Evolutionary conservation across 371 early-diverging fungal genomes (phyloP).

Genomic region (Mortierella sp.): DNA sequence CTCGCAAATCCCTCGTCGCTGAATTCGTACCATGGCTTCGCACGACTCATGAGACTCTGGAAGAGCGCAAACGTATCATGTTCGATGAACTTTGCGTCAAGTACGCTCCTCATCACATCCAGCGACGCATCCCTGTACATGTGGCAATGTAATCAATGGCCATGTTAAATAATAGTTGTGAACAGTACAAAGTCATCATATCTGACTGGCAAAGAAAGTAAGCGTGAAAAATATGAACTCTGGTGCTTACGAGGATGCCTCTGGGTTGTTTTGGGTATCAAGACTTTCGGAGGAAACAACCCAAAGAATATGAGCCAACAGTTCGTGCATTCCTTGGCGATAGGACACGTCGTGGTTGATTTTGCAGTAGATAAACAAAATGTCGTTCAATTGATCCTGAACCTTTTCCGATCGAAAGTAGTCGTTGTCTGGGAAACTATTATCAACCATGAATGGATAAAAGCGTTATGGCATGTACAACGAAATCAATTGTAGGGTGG

Average conservation of each 20-base stretch:
- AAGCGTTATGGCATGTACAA: neutral
- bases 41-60: constrained; percentile 83
- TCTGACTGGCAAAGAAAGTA: neutral
- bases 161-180: neutral
- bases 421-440: constrained; percentile 88
- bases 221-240: neutral
- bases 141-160: neutral
- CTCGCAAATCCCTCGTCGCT: constrained; percentile 63
- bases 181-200: neutral
- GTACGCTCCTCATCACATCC: constrained; percentile 55
- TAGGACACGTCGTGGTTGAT: constrained; percentile 89
- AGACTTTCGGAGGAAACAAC: constrained; percentile 69
- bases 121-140: constrained; percentile 29
- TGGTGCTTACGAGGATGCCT: constrained; percentile 22
- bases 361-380: constrained; percentile 94
- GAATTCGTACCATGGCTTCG: constrained; percentile 89
- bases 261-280: constrained; percentile 63
- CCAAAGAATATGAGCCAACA: constrained; percentile 87
- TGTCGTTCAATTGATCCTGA: constrained; percentile 83
- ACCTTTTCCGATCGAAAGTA: constrained; percentile 78
- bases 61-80: constrained; percentile 91
- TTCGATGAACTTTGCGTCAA: constrained; percentile 78
- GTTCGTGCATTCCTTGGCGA: constrained; percentile 98
- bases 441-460: neutral
- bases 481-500: neutral